Percentiles rank a stretch among this genome's conserved stretches.
phyloP scores from a whole-genome alignment of 164 flowering plant species.

The Vitis vinifera region DNA sequence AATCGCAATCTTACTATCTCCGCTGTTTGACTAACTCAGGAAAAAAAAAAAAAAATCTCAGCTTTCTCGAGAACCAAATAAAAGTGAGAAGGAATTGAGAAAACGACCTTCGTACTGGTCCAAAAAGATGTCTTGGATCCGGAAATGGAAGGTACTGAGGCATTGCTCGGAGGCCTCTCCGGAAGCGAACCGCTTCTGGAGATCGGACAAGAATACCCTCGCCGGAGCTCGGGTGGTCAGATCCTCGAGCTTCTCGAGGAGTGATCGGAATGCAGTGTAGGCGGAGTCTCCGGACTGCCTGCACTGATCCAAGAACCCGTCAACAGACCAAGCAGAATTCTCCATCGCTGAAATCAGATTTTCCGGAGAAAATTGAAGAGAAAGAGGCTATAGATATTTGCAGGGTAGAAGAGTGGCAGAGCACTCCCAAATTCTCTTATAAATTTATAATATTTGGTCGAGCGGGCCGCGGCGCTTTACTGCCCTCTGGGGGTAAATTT shows the following conservation, averaged over 20 bases:
- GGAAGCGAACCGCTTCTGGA: conserved; percentile 56
- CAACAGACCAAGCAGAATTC: conserved; percentile 25
- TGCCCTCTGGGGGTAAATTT: too few species aligned
- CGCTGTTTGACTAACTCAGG: not conserved
- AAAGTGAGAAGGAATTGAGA: not conserved
- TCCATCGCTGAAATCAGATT: not conserved
- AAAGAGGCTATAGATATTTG: not conserved
- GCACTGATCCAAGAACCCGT: conserved; percentile 69
- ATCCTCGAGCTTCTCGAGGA: conserved; percentile 80
- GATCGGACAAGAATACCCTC: conserved; percentile 67
- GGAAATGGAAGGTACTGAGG: conserved; percentile 68
- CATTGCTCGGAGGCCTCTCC: conserved; percentile 45
- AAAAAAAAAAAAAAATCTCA: not conserved
- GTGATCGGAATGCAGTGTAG: conserved; percentile 61
- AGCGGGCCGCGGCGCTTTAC: too few species aligned
- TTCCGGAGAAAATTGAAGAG: not conserved
- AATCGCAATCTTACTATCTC: too few species aligned
- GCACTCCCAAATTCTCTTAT: too few species aligned
- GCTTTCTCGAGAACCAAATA: not conserved
- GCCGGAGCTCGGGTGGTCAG: conserved; percentile 63
- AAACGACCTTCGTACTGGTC: conserved; percentile 61
- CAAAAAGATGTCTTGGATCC: conserved; percentile 69
- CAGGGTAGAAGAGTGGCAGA: too few species aligned
- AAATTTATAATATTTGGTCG: too few species aligned
- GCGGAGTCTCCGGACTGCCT: conserved; percentile 82